Evolutionary conservation across 208 protist species (phyloP).

Genomic region (Angomonas ambiguus): DNA sequence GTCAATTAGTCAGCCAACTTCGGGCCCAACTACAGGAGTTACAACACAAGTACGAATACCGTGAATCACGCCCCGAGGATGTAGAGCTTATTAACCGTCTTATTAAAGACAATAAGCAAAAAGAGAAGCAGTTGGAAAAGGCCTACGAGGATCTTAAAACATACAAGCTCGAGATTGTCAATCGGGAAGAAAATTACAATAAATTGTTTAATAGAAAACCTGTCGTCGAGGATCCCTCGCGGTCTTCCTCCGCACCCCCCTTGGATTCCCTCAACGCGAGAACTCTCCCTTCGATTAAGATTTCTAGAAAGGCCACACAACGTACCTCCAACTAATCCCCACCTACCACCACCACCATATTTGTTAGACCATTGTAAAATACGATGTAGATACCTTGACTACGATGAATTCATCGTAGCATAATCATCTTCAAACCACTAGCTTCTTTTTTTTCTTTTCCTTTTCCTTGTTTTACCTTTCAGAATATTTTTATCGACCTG

Average conservation of each 20-base stretch:
- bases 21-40: slow-evolving; percentile 45
- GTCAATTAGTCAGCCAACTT: slow-evolving; percentile 36
- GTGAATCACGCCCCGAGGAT: slow-evolving; percentile 87
- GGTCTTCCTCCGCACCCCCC: slow-evolving; percentile 4
- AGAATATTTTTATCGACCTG: no score
- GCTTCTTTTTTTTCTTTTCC: slow-evolving; percentile 7
- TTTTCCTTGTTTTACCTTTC: slow-evolving; percentile 6
- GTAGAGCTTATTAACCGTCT: slow-evolving; percentile 87
- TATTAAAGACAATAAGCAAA: slow-evolving; percentile 64
- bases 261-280: not conserved
- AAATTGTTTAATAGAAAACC: slow-evolving; percentile 88
- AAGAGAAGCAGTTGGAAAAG: slow-evolving; percentile 72
- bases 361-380: slow-evolving; percentile 2
- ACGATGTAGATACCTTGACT: slow-evolving; percentile 1
- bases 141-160: slow-evolving; percentile 85
- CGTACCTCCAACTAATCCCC: slow-evolving; percentile 5
- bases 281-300: not conserved
- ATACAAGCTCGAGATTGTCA: slow-evolving; percentile 93
- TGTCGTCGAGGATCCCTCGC: slow-evolving; percentile 12
- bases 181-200: slow-evolving; percentile 94
- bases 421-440: not conserved
- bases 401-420: not conserved
- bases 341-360: not conserved
- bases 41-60: slow-evolving; percentile 87
- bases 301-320: not conserved